Percentiles rank a stretch among this genome's conserved stretches.
Conservation (phyloP, 192 early-diverging fungal species). For the Backusella luteola region DNA sequence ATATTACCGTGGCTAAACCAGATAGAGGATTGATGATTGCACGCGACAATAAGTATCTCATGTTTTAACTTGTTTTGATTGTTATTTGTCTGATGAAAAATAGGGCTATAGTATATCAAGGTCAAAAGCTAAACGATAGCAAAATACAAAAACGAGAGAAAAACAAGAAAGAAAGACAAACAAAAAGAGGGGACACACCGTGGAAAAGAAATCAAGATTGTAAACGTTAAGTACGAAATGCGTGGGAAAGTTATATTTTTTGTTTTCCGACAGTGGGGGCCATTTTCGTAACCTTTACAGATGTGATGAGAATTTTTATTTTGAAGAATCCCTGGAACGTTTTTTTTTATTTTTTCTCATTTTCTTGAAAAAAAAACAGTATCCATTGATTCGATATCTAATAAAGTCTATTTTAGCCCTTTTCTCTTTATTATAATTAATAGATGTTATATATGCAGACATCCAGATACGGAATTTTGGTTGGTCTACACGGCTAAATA, state of each 20-base stretch:
- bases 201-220: slow-evolving; percentile 2
- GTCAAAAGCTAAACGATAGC: not conserved
- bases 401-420: too few relatives aligned
- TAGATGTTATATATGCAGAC: too few relatives aligned
- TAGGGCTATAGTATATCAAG: not conserved
- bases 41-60: not conserved
- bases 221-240: not conserved
- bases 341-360: too few relatives aligned
- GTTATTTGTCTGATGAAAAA: not conserved
- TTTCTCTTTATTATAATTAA: too few relatives aligned
- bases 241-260: slow-evolving; percentile 1
- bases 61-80: not conserved
- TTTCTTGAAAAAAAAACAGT: too few relatives aligned
- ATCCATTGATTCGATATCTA: too few relatives aligned
- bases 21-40: not conserved
- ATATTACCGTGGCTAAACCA: not conserved
- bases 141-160: not conserved
- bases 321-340: too few relatives aligned
- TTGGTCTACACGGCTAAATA: too few relatives aligned
- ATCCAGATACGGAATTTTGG: too few relatives aligned
- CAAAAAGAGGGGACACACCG: not conserved
- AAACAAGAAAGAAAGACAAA: not conserved
- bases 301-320: too few relatives aligned
- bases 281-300: not conserved
- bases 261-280: not conserved